Evolutionary conservation across 805 yeast genomes (phyloP).

Genomic region (Cyberlindnera xishuangbannaensis): DNA sequence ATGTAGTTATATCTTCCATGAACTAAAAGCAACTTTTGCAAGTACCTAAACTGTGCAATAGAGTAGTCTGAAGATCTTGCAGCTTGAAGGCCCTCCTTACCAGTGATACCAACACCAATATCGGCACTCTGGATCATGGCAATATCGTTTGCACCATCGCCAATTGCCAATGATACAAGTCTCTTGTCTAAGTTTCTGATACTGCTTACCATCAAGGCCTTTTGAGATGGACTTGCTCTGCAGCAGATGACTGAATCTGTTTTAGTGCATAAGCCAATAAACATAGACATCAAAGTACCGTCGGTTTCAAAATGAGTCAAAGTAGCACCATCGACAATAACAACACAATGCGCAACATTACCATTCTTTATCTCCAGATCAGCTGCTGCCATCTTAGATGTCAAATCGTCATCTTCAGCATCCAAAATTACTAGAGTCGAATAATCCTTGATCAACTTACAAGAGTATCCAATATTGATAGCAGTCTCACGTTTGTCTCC

Average conservation of each 20-base stretch:
- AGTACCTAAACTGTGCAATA: conserved; percentile 86
- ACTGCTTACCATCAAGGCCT: conserved; percentile 79
- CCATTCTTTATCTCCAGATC: conserved; percentile 67
- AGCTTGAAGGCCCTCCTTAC: conserved; percentile 95
- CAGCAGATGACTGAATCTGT: conserved; percentile 92
- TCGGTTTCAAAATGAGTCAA: conserved; percentile 69
- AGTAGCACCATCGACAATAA: conserved; percentile 93
- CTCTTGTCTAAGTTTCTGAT: conserved; percentile 65
- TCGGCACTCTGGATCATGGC: conserved; percentile 99
- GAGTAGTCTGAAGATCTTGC: conserved; percentile 93
- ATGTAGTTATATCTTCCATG: conserved; percentile 96
- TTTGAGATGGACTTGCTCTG: conserved; percentile 95
- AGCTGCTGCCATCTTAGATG: conserved; percentile 68
- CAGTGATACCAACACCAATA: conserved; percentile 96
- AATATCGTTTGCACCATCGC: conserved; percentile 98
- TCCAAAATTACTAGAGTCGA: conserved; percentile 77
- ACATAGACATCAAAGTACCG: conserved; percentile 61
- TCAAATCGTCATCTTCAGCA: conserved; percentile 49
- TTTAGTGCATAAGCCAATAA: conserved; percentile 78
- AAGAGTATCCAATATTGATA: conserved; percentile 92
- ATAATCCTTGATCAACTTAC: conserved; percentile 87
- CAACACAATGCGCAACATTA: conserved; percentile 86
- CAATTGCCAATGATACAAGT: conserved; percentile 88
- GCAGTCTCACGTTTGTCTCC: conserved; percentile 99
- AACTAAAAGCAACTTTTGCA: conserved; percentile 77